A percentile compares a stretch with the other conserved stretches of the same genome.
These are phyloP conservation scores for Gossypium anomalum DNA, from an alignment of 345 rosid species.

Conservation along the genomic window DNA sequence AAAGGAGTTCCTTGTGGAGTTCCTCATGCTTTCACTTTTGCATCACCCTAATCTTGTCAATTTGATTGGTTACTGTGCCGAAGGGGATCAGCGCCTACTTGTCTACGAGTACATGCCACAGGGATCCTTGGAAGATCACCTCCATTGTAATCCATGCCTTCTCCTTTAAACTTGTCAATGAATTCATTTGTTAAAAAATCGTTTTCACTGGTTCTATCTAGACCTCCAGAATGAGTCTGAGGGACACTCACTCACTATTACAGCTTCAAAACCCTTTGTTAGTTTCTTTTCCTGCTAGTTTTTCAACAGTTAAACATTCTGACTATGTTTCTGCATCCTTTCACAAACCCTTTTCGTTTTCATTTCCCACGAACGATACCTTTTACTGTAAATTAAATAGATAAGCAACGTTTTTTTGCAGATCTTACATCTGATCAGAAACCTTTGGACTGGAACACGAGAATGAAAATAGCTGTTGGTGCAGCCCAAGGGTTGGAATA, in stretches of 20 bases:
- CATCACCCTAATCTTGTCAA: conserved; percentile 67
- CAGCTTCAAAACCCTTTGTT: neutral
- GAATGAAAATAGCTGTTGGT: conserved; percentile 60
- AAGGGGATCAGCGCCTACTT: conserved; percentile 69
- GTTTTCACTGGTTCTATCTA: neutral
- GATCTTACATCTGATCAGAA: conserved; percentile 31
- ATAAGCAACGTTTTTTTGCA: conserved; percentile 21
- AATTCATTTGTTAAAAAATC: neutral
- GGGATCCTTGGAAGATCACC: conserved; percentile 69
- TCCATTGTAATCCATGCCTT: conserved; percentile 39
- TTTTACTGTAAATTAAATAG: neutral
- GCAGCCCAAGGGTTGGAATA: conserved; percentile 60
- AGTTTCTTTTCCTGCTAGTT: conserved; percentile 2
- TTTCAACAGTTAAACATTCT: neutral
- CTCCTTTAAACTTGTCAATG: neutral
- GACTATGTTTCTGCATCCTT: neutral
- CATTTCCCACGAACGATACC: neutral
- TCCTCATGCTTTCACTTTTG: conserved; percentile 73
- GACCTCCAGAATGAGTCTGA: neutral
- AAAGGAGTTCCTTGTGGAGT: conserved; percentile 77
- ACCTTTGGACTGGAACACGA: conserved; percentile 56
- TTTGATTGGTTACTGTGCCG: conserved; percentile 69
- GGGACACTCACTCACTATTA: neutral
- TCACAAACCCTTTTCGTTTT: neutral
- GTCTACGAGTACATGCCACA: conserved; percentile 66